Conservation (phyloP, 1,284 basidiomycete species). For the Austropuccinia psidii region DNA sequence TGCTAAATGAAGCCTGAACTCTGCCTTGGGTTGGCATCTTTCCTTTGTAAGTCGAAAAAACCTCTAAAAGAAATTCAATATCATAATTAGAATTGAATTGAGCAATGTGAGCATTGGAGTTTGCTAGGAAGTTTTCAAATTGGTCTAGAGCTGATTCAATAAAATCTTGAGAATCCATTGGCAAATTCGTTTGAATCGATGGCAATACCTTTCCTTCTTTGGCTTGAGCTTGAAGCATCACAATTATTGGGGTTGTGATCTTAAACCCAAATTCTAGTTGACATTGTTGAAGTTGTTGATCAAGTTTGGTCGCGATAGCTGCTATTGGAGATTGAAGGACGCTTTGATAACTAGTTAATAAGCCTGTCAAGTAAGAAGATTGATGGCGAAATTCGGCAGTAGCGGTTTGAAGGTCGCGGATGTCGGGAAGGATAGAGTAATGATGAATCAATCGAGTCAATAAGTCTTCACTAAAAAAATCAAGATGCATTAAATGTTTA, state of each 20-base stretch:
- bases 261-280: slow-evolving; percentile 27
- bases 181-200: too few species aligned
- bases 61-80: slow-evolving; percentile 4
- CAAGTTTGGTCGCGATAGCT: too few species aligned
- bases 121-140: slow-evolving; percentile 1
- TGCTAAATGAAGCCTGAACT: background rate
- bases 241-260: slow-evolving; percentile 34
- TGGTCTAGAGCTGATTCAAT: slow-evolving; percentile 1
- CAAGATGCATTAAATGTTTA: background rate
- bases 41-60: background rate
- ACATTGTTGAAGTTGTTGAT: slow-evolving; percentile 1
- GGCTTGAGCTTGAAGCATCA: slow-evolving; percentile 26
- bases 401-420: slow-evolving; percentile 5
- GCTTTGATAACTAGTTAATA: slow-evolving; percentile 26
- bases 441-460: slow-evolving; percentile 20
- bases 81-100: slow-evolving; percentile 4
- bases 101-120: background rate
- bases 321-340: background rate
- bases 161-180: background rate
- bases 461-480: slow-evolving; percentile 11
- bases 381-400: slow-evolving; percentile 22
- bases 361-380: slow-evolving; percentile 26
- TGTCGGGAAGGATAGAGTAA: slow-evolving; percentile 31
- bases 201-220: slow-evolving; percentile 6
- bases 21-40: background rate